These are phyloP conservation scores for Penicillium palitans DNA, from an alignment of 2,329 filamentous ascomycete genomes.

Conservation along the genomic window DNA sequence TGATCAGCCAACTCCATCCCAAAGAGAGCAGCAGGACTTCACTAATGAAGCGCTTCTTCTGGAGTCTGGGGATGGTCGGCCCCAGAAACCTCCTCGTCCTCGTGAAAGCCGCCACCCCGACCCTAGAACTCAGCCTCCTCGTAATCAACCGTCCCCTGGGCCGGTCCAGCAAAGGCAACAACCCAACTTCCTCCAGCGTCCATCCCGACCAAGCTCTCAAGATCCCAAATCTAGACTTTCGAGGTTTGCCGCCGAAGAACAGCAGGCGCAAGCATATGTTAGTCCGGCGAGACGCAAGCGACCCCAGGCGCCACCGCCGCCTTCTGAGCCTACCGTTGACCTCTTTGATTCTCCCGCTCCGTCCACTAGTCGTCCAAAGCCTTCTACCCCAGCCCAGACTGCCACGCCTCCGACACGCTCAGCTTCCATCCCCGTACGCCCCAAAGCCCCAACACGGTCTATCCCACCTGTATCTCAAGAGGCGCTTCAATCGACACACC, in stretches of 20 bases:
- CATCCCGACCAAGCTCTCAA: constrained; percentile 40
- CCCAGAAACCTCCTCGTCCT: constrained; percentile 30
- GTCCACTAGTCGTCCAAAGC: constrained; percentile 33
- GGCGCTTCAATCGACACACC: constrained; percentile 72
- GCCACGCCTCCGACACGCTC: constrained; percentile 45
- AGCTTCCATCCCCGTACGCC: constrained; percentile 47
- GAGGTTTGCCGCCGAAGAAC: constrained; percentile 73
- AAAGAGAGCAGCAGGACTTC: constrained; percentile 30
- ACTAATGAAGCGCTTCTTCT: constrained; percentile 60
- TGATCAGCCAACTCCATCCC: constrained; percentile 24
- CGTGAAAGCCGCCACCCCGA: constrained; percentile 24
- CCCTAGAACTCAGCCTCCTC: constrained; percentile 21
- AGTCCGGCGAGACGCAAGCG: constrained; percentile 78
- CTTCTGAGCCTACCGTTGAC: constrained; percentile 57
- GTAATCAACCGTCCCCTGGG: constrained; percentile 25
- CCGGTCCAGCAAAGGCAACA: constrained; percentile 29
- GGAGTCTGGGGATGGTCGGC: constrained; percentile 32
- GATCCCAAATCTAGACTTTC: constrained; percentile 65
- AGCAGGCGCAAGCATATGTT: constrained; percentile 79
- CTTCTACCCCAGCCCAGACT: constrained; percentile 38
- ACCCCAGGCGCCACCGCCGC: constrained; percentile 49
- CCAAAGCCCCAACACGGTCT: constrained; percentile 50
- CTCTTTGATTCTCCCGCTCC: constrained; percentile 57
- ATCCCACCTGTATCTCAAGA: constrained; percentile 67
- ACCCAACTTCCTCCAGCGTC: constrained; percentile 59